phyloP scores from a whole-genome alignment of 148 eudicot genomes.

The Chenopodium suecicum region DNA sequence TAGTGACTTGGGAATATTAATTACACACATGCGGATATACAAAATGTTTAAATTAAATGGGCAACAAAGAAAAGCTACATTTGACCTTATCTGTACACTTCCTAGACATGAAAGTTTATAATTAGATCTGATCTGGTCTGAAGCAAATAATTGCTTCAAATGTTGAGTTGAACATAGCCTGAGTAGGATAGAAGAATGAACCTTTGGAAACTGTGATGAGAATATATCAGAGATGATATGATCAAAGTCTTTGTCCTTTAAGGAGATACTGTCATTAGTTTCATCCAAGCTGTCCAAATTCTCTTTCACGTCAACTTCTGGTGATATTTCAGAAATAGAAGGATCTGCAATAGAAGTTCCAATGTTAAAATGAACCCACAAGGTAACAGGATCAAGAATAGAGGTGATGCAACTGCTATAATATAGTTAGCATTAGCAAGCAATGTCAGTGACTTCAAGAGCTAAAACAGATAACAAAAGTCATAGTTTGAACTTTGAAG shows the following conservation, averaged over 20 bases:
- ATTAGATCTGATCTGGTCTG: too few species aligned
- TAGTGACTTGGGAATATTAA: background rate
- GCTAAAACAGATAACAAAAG: background rate
- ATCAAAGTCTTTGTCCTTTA: slow-evolving; percentile 56
- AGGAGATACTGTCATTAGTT: slow-evolving; percentile 17
- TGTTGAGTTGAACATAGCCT: too few species aligned
- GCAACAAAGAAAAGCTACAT: too few species aligned
- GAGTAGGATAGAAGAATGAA: slow-evolving; percentile 6
- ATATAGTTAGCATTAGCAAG: background rate
- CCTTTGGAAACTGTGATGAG: slow-evolving; percentile 63
- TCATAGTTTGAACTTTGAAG: background rate
- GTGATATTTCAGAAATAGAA: slow-evolving; percentile 47
- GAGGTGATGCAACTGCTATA: background rate
- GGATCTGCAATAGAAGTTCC: slow-evolving; percentile 55
- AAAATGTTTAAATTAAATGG: background rate
- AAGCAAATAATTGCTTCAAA: too few species aligned
- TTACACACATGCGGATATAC: background rate
- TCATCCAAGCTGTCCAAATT: slow-evolving; percentile 26
- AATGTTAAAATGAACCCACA: background rate
- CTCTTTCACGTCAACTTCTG: slow-evolving; percentile 30
- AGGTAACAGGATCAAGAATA: background rate
- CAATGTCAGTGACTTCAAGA: background rate
- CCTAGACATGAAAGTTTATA: too few species aligned
- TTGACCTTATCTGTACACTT: too few species aligned
- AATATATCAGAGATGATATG: slow-evolving; percentile 49